Percentiles rank a stretch among this genome's conserved stretches.
phyloP scores from a whole-genome alignment of 2,329 filamentous ascomycete genomes.

The Trichoderma pleuroti region DNA sequence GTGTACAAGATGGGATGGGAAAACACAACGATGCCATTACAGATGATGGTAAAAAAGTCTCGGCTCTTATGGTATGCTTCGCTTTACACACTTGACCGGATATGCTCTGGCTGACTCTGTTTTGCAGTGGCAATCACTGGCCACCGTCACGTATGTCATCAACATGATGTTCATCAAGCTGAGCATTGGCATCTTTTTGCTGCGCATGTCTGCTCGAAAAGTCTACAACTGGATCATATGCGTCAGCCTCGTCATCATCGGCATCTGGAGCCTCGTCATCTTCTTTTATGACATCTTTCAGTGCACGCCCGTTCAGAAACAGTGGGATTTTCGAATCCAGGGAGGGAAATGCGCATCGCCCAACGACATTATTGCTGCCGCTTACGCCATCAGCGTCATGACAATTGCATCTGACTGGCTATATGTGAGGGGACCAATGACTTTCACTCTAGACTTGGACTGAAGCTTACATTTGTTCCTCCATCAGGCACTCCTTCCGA shows the following conservation, averaged over 20 bases:
- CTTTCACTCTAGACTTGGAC: not conserved
- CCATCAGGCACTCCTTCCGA: slow-evolving; percentile 45
- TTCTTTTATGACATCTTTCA: slow-evolving; percentile 54
- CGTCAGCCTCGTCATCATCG: slow-evolving; percentile 44
- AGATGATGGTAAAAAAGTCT: slow-evolving; percentile 37
- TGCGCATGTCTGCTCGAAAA: slow-evolving; percentile 45
- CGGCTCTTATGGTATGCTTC: slow-evolving; percentile 43
- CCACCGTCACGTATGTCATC: slow-evolving; percentile 47
- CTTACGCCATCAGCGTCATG: slow-evolving; percentile 51
- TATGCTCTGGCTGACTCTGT: not conserved
- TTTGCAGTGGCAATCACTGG: slow-evolving; percentile 48
- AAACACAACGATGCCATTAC: slow-evolving; percentile 45
- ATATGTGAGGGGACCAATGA: slow-evolving; percentile 37
- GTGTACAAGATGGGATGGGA: slow-evolving; percentile 43
- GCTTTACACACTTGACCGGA: not conserved
- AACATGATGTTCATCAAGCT: slow-evolving; percentile 58
- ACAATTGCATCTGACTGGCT: slow-evolving; percentile 53
- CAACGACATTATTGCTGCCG: slow-evolving; percentile 44
- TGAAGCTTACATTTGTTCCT: not conserved
- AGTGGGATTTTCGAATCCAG: slow-evolving; percentile 51
- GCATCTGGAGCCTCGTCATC: slow-evolving; percentile 44
- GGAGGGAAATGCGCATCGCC: slow-evolving; percentile 42
- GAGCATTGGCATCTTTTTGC: slow-evolving; percentile 51
- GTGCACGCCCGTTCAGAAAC: slow-evolving; percentile 47
- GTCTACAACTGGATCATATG: slow-evolving; percentile 49